These are phyloP conservation scores for Golubevia pallescens DNA, from an alignment of 1,284 basidiomycete genomes.

Conservation along the genomic window DNA sequence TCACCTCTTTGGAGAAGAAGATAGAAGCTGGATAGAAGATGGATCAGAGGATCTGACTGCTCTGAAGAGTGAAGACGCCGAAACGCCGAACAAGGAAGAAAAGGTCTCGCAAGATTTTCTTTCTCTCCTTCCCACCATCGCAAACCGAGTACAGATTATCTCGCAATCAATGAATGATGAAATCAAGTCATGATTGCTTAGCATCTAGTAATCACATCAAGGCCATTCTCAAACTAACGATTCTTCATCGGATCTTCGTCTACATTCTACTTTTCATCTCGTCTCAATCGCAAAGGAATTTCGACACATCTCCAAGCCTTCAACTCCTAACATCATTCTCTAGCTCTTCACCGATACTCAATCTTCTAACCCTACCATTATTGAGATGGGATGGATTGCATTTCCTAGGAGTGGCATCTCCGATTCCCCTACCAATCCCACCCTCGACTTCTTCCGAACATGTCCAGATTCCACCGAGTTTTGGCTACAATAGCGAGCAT, in stretches of 20 bases:
- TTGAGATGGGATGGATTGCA: constrained; percentile 91
- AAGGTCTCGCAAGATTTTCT: no score
- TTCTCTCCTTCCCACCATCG: no score
- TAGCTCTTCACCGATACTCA: constrained; percentile 1
- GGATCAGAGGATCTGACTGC: no score
- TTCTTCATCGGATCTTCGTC: background rate
- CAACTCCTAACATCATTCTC: constrained; percentile 14
- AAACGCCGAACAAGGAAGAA: no score
- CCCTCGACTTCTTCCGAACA: background rate
- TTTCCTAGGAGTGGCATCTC: constrained; percentile 67
- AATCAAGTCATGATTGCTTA: no score
- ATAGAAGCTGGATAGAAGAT: no score
- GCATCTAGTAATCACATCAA: no score
- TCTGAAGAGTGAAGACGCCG: no score
- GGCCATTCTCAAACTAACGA: background rate
- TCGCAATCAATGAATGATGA: no score
- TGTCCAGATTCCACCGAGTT: constrained; percentile 4
- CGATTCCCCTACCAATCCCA: constrained; percentile 4
- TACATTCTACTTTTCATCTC: background rate
- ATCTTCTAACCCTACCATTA: constrained; percentile 25
- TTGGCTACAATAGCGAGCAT: constrained; percentile 77
- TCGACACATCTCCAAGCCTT: constrained; percentile 1
- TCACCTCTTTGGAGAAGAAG: no score
- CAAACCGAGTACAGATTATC: no score
- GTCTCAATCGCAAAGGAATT: background rate